Conservation (phyloP, 805 yeast genomes). For the Martiniozyma abietophila region DNA sequence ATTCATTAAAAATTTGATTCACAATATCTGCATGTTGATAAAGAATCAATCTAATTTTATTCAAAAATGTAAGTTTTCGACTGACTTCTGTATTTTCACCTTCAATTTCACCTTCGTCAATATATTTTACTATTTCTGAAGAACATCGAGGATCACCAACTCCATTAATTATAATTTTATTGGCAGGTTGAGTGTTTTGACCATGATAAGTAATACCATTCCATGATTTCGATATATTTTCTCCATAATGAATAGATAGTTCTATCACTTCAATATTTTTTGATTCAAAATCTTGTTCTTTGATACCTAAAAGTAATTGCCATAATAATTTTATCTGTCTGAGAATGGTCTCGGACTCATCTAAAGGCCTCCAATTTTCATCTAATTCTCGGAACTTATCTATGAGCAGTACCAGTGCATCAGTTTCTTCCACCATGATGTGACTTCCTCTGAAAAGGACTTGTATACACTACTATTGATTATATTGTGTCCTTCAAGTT, state of each 20-base stretch:
- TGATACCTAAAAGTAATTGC: slow-evolving; percentile 21
- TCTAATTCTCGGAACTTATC: slow-evolving; percentile 11
- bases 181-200: background rate
- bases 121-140: background rate
- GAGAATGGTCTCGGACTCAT: slow-evolving; percentile 7
- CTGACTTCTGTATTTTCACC: slow-evolving; percentile 3
- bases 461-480: too few species aligned
- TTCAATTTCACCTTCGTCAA: slow-evolving; percentile 3
- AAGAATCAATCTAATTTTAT: slow-evolving; percentile 6
- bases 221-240: background rate
- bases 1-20: too few species aligned
- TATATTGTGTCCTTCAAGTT: too few species aligned
- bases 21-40: slow-evolving; percentile 2
- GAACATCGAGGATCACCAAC: slow-evolving; percentile 6
- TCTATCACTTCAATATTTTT: slow-evolving; percentile 13
- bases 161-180: slow-evolving; percentile 1
- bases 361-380: background rate
- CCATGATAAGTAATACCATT: slow-evolving; percentile 6
- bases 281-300: slow-evolving; percentile 14
- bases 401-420: slow-evolving; percentile 14
- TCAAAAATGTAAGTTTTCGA: slow-evolving; percentile 7
- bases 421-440: too few species aligned
- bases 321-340: slow-evolving; percentile 16
- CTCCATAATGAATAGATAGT: slow-evolving; percentile 7
- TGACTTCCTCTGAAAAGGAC: too few species aligned